Percentiles rank a stretch among this genome's conserved stretches.
Conservation (phyloP, 2,329 filamentous ascomycete genomes). For the Ascochyta rabiei region DNA sequence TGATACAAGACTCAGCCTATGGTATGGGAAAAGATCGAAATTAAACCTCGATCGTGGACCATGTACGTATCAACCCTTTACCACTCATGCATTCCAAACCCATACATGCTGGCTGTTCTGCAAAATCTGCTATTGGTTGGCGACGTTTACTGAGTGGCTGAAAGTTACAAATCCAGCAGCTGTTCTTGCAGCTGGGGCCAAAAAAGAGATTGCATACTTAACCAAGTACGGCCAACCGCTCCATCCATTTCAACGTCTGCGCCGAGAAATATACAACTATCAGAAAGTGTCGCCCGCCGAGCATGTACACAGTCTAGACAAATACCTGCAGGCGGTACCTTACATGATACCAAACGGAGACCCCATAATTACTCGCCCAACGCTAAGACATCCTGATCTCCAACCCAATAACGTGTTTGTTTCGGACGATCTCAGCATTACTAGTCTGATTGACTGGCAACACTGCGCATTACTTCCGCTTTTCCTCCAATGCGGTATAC, state of each 20-base stretch:
- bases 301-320: slow-evolving; percentile 37
- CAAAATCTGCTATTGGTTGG: neutral
- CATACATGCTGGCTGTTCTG: neutral
- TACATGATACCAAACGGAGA: slow-evolving; percentile 27
- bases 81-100: neutral
- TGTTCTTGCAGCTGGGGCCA: slow-evolving; percentile 37
- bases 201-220: slow-evolving; percentile 43
- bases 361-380: slow-evolving; percentile 23
- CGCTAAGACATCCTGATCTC: slow-evolving; percentile 45
- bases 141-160: slow-evolving; percentile 18
- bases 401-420: slow-evolving; percentile 36
- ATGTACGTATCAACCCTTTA: slow-evolving; percentile 32
- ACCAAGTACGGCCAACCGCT: slow-evolving; percentile 35
- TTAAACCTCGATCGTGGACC: slow-evolving; percentile 39
- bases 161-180: slow-evolving; percentile 32
- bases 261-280: slow-evolving; percentile 40
- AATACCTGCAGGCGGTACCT: slow-evolving; percentile 35
- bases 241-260: slow-evolving; percentile 40
- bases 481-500: slow-evolving; percentile 48
- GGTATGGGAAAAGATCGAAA: slow-evolving; percentile 37
- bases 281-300: slow-evolving; percentile 33
- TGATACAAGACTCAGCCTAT: slow-evolving; percentile 33
- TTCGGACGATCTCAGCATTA: slow-evolving; percentile 42
- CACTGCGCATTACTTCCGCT: slow-evolving; percentile 47
- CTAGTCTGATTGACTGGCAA: slow-evolving; percentile 52